Base-by-base conservation (phyloP, 2,329 filamentous ascomycete species). In the Alternaria angustiovoidea region DNA sequence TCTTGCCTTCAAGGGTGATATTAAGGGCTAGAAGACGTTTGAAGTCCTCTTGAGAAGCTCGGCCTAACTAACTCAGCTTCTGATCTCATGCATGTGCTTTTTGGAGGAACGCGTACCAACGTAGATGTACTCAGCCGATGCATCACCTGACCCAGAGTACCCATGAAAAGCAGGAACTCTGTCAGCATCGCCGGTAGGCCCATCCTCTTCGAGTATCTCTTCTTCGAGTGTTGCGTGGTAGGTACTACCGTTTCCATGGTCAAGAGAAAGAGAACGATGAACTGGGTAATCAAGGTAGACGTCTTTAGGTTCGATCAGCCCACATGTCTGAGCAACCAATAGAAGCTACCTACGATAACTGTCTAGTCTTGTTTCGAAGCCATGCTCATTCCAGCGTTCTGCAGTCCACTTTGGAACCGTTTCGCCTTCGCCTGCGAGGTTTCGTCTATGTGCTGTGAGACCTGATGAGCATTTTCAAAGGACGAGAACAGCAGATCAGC, bases 161-260 rank as follows among this genome's bases (percentile, higher is more conserved):
- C 81, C 82, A 62, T 84, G 80, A 60, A 84, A 84, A 7, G 78
- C 80, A 1, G 81, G 79, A n/a, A 81, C 73, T 3, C 78, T 67
- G 59, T 81, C 63, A 4, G 56, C 72, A 68, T 67, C 79, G 28
- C 70, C 66, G 0, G 74, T 74, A 1, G 71, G 71, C 1, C 70
- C 66, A 47, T 78, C 75, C 30, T 69, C 71, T 36, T 67, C 68
- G 12, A 78, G 57, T 0, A 73, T 68, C 2, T 65, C 74, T 65
- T 79, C 77, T 47, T 70, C 52, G 4, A 79, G 69, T 2, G 68
- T 67, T 22, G 75, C 49, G 0, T 63, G 59, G 38, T 71, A 70
- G 0, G 52, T 71, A 51, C 62, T 75, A 11, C 76, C 76, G 47
- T 78, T 77, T 5, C 65, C 47, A 28, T 72, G 75, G 4, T 63